Evolutionary conservation across 202 grass and related monocot species (phyloP).

Genomic region (Setaria viridis): DNA sequence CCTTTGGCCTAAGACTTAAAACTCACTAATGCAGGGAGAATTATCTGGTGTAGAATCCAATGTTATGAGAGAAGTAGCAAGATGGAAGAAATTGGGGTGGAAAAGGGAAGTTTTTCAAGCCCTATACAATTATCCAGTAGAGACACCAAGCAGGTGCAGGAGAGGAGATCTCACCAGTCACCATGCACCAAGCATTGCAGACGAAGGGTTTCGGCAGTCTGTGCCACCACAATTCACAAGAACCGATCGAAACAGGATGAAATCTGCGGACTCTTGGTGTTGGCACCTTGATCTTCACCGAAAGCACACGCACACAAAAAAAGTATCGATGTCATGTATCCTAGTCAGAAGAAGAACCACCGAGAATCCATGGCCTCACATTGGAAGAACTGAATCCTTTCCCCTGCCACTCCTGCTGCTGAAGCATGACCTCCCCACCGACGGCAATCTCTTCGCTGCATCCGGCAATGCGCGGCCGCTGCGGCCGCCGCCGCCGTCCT

Average conservation of each 20-base stretch:
- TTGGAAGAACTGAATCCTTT: conserved; percentile 64
- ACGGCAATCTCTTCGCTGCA: conserved; percentile 55
- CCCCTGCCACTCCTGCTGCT: conserved; percentile 64
- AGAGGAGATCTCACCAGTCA: conserved; percentile 43
- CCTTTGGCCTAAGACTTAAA: conserved; percentile 20
- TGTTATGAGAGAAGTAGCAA: neutral
- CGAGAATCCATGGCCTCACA: conserved; percentile 33
- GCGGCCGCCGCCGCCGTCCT: conserved; percentile 40
- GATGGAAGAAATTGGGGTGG: conserved; percentile 8
- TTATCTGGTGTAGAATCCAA: conserved; percentile 45
- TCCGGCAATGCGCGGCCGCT: conserved; percentile 42
- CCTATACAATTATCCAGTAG: conserved; percentile 46
- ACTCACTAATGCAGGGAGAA: conserved; percentile 38
- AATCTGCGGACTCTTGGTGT: neutral
- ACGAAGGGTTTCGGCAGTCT: conserved; percentile 12
- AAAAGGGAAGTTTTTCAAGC: neutral
- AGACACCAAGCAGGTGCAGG: conserved; percentile 43
- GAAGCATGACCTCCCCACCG: conserved; percentile 72
- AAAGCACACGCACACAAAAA: conserved; percentile 22
- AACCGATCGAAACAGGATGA: conserved; percentile 18
- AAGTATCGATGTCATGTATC: conserved; percentile 44
- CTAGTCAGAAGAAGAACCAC: conserved; percentile 36
- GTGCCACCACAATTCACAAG: conserved; percentile 12
- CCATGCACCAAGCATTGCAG: conserved; percentile 20
- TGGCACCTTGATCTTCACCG: conserved; percentile 42